These are phyloP conservation scores for Urochloa ruziziensis DNA, from an alignment of 176 grass and related monocot genomes.

Conservation along the genomic window DNA sequence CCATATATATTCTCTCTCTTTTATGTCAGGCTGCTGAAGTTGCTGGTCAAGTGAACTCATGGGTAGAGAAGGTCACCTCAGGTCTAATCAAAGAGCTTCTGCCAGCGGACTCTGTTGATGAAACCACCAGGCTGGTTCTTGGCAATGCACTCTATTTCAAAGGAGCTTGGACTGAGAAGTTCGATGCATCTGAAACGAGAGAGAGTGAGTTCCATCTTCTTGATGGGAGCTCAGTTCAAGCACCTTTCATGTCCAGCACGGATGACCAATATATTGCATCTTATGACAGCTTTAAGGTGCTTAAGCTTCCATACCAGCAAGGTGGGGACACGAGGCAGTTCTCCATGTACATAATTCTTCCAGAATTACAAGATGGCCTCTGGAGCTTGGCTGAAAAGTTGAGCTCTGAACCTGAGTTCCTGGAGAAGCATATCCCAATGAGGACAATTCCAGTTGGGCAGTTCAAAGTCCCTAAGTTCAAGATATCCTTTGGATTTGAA, in stretches of 20 bases:
- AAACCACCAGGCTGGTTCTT: constrained; percentile 51
- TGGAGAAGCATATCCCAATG: constrained; percentile 41
- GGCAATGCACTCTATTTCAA: constrained; percentile 81
- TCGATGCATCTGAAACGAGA: constrained; percentile 48
- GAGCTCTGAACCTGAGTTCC: constrained; percentile 47
- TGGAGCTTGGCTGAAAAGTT: constrained; percentile 56
- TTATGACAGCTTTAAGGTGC: constrained; percentile 50
- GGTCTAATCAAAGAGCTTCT: constrained; percentile 67
- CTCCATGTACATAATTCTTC: constrained; percentile 81
- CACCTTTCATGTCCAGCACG: constrained; percentile 60
- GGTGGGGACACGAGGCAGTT: constrained; percentile 65
- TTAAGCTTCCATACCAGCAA: constrained; percentile 67
- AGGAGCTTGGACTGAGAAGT: constrained; percentile 67
- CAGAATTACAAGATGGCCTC: constrained; percentile 47
- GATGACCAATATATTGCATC: constrained; percentile 42
- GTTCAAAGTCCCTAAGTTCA: constrained; percentile 80
- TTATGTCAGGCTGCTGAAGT: constrained; percentile 47
- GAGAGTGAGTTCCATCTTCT: constrained; percentile 48
- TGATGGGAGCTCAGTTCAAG: constrained; percentile 52
- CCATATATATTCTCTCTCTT: background rate
- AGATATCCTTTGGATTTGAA: constrained; percentile 69
- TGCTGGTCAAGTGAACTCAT: constrained; percentile 60
- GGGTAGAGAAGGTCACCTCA: constrained; percentile 54
- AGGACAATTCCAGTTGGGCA: constrained; percentile 39
- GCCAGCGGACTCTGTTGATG: constrained; percentile 35